These are phyloP conservation scores for Fusarium sp. DNA, from an alignment of 2,329 filamentous ascomycete genomes.

Conservation along the genomic window DNA sequence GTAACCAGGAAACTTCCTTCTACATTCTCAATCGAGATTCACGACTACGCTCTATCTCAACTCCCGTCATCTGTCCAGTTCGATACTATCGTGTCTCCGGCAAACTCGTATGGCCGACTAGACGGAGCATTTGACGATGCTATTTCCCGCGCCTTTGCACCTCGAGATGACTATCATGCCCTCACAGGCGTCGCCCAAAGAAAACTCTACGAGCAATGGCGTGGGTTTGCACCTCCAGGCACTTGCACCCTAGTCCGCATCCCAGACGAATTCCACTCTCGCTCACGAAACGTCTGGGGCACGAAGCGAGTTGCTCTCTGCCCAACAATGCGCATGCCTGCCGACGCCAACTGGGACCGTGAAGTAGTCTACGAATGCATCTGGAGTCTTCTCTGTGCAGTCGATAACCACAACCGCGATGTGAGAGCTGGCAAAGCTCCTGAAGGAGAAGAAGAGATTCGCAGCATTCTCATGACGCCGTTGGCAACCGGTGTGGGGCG, in stretches of 20 bases:
- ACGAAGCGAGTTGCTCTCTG: conserved; percentile 61
- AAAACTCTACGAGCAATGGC: conserved; percentile 58
- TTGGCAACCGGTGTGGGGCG: conserved; percentile 61
- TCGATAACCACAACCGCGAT: conserved; percentile 60
- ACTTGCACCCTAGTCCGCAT: conserved; percentile 61
- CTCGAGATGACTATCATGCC: conserved; percentile 57
- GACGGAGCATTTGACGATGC: conserved; percentile 67
- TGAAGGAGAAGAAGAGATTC: conserved; percentile 47
- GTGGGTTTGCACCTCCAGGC: conserved; percentile 63
- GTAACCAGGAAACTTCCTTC: conserved; percentile 42
- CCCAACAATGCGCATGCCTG: conserved; percentile 64
- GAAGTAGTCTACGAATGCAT: conserved; percentile 66
- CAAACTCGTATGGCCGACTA: conserved; percentile 65
- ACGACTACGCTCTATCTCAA: conserved; percentile 53
- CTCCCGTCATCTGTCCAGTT: conserved; percentile 53
- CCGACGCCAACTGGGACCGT: conserved; percentile 58
- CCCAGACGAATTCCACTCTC: conserved; percentile 49
- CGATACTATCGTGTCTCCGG: conserved; percentile 63
- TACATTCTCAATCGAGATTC: conserved; percentile 49
- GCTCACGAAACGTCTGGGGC: conserved; percentile 53
- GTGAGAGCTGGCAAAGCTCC: conserved; percentile 7
- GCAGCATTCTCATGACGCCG: conserved; percentile 62
- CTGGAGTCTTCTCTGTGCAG: conserved; percentile 61
- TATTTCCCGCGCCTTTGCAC: conserved; percentile 60
- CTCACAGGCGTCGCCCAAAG: conserved; percentile 59